Base-by-base conservation (phyloP, 2,329 filamentous ascomycete genomes). In the Phialophora chinensis region DNA sequence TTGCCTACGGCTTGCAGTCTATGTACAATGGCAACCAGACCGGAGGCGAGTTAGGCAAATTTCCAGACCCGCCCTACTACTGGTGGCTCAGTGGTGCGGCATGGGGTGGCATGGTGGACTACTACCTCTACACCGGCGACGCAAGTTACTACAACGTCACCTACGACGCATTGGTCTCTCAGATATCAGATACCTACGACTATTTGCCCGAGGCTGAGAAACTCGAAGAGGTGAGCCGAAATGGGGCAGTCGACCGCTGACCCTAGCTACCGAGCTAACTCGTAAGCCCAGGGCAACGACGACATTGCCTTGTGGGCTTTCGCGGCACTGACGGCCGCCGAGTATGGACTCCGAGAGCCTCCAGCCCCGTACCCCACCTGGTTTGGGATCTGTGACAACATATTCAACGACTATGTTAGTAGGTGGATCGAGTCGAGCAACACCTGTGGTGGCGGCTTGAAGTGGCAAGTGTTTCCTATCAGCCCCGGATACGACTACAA, bases 381-480 rank as follows among this genome's bases (percentile, higher is more conserved):
- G 80, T 73, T 80, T n/a, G 81, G 88, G 25, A 82, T 94, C 25
- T 86, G 86, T 5, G 82, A 85, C 71, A 91, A 90, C 69, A 85
- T 91, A 38, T 94, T 91, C 83, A 88, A 92, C 75, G 84, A 85
- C 50, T 88, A 93, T 73, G 84, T 83, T 4, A 77, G 77, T 14
- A 86, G 91, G 57, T 95, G 92, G 92, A 88, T 93, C 75, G 83
- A 6, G 14, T 14, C 60, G 27, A 62, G 53, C 25, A 79, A 81
- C 0, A 83, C 82, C 0, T 96, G 92, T 77, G 82, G 80, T 38
- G 92, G 92, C 56, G 92, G 92, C 11, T 79, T 96, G 68, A 86
- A 90, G 68, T 96, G 92, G 92, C 92, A 96, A 79, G 90, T 95
- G 66, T 93, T 89, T 79, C 83, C 86, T 11, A 90, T 88, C 79